Evolutionary conservation across 2,329 filamentous ascomycete genomes (phyloP).

Genomic region (Monosporascus ibericus): DNA sequence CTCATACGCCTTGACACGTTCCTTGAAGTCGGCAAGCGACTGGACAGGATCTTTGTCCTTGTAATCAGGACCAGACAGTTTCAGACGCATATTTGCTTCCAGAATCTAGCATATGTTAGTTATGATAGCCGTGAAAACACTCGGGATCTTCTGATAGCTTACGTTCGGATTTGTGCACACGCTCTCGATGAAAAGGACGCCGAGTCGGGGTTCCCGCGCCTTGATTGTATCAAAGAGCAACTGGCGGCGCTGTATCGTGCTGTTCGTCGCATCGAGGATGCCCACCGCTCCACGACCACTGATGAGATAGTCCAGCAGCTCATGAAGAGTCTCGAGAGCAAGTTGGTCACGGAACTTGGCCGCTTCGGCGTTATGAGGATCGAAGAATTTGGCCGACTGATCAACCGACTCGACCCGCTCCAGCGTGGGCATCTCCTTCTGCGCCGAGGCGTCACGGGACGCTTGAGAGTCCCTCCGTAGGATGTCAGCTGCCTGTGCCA

Average conservation of each 20-base stretch:
- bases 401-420: constrained; percentile 52
- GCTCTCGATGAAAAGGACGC: constrained; percentile 92
- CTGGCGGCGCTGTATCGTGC: constrained; percentile 79
- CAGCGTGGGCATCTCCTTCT: constrained; percentile 31
- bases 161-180: constrained; percentile 76
- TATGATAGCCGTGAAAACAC: neutral
- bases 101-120: constrained; percentile 49
- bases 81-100: constrained; percentile 94
- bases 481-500: constrained; percentile 49
- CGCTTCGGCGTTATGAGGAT: constrained; percentile 78
- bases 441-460: constrained; percentile 22
- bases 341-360: constrained; percentile 83
- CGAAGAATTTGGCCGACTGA: constrained; percentile 90
- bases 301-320: constrained; percentile 84
- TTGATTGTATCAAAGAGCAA: constrained; percentile 79
- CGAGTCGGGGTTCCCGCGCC: constrained; percentile 75
- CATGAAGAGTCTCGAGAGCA: constrained; percentile 85
- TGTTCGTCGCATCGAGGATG: constrained; percentile 96
- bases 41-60: constrained; percentile 83
- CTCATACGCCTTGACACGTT: constrained; percentile 86
- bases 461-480: constrained; percentile 46
- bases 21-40: constrained; percentile 85
- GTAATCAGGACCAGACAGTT: constrained; percentile 94
- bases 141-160: constrained; percentile 12
- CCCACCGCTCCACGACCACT: constrained; percentile 79